Percentiles rank a stretch among this genome's conserved stretches.
Conservation (phyloP, 2,329 filamentous ascomycete genomes). For the Monosporascus sp. region DNA sequence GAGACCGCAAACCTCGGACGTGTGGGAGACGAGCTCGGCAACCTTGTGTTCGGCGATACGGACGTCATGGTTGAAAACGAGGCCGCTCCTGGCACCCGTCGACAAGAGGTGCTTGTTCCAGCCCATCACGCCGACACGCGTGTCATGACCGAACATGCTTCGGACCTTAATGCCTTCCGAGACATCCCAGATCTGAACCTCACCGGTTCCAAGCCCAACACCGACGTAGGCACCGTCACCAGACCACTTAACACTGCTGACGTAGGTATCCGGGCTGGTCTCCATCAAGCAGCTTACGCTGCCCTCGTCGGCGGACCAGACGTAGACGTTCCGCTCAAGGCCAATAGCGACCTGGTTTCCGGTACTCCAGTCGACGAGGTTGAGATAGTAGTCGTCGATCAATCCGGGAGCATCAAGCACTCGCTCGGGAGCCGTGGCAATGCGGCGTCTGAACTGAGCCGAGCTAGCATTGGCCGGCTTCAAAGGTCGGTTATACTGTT, state of each 20-base stretch:
- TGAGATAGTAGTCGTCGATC: conserved; percentile 98
- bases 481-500: conserved; percentile 95
- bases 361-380: conserved; percentile 96
- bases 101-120: conserved; percentile 99
- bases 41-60: conserved; percentile 97
- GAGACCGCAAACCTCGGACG: conserved; percentile 93
- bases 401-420: conserved; percentile 94
- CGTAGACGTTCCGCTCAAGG: conserved; percentile 92
- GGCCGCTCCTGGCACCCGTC: conserved; percentile 86
- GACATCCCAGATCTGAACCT: conserved; percentile 99
- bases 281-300: conserved; percentile 85
- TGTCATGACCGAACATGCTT: conserved; percentile 97
- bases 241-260: conserved; percentile 98
- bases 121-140: conserved; percentile 94
- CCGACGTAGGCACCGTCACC: conserved; percentile 94
- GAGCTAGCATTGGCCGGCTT: conserved; percentile 69
- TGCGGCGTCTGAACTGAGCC: conserved; percentile 84
- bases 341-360: conserved; percentile 98
- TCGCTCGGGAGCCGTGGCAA: conserved; percentile 90
- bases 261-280: conserved; percentile 83
- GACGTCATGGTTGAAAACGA: conserved; percentile 98
- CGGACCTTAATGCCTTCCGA: conserved; percentile 92
- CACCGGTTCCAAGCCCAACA: conserved; percentile 88
- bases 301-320: conserved; percentile 96
- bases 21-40: conserved; percentile 94